Evolutionary conservation across 192 early-diverging fungal species (phyloP), one percentile per base, ranked within the genome.

Genomic region (Oehlia diaphana): DNA sequence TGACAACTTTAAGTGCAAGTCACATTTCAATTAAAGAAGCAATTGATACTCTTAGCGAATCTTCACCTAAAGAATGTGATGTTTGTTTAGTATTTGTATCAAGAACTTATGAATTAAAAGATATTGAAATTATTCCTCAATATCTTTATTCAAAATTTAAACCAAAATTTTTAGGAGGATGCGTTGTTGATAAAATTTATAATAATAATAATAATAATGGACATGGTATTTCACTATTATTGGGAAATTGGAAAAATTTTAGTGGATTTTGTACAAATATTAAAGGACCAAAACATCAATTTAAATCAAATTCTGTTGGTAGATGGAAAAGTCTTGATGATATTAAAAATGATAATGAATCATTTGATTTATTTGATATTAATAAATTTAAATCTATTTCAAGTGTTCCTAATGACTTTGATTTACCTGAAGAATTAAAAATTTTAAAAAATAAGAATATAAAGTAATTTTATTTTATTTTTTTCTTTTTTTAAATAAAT

Each of bases 241-340:
- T 74, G 44, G 72, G 49, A n/a, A 33, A 50, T 23, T 58, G 21
- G 72, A 58, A 69, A 6, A 37, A 69, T 14, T 35, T 73, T 23
- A 14, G 12, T 58, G 72, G 31, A 33, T 73, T 73, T 73, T 73
- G 21, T n/a, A 23, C 8, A 28, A 37, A 73, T 14, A 50, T 53
- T n/a, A 13, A 63, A 63, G 58, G 61, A 9, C 8, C 13, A 35
- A 75, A 16, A 63, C 26, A 12, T 26, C 42, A 39, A 63, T 75
- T 37, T 75, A 75, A 75, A n/a, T 39, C 74, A 63, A 75, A 63
- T 19, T 63, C 50, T 9, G 58, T 75, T 63, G 74, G 74, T 33
- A 61, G 74, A 42, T 75, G 74, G 74, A 23, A 14, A 16, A 63
- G 10, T 39, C 31, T n/a, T 31, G 35, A 62, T 12, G 53, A 61